Conservation (phyloP, 2,329 filamentous ascomycete species). For the Fusarium mexicanum region DNA sequence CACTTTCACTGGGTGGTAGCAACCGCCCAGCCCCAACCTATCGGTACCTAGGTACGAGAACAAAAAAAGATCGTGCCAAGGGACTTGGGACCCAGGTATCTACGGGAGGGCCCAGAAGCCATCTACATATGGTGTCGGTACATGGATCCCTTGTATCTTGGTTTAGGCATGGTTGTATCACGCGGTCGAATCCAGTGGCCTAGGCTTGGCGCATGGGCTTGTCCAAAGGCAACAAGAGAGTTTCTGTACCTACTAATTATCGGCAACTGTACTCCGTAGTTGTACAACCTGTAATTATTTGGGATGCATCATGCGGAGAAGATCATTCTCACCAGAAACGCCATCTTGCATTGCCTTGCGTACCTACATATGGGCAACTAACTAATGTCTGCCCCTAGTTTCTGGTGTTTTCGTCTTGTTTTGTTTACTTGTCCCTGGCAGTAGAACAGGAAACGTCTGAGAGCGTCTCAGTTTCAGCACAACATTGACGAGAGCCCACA, state of each 20-base stretch:
- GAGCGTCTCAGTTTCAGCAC: constrained; percentile 26
- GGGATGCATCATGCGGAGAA: constrained; percentile 3
- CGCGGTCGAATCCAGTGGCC: constrained; percentile 16
- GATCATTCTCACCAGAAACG: constrained; percentile 1
- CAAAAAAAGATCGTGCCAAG: constrained; percentile 1
- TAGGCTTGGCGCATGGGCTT: constrained; percentile 23
- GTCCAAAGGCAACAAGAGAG: background rate
- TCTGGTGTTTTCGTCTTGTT: constrained; percentile 4
- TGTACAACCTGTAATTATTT: background rate
- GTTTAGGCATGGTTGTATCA: constrained; percentile 4
- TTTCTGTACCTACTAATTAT: background rate
- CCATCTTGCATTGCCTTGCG: background rate
- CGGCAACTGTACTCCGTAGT: background rate
- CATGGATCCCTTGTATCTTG: background rate
- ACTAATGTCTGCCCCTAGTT: background rate
- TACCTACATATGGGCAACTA: background rate
- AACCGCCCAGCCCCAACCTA: constrained; percentile 13
- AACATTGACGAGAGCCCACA: background rate
- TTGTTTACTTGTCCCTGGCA: constrained; percentile 15
- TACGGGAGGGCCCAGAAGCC: background rate
- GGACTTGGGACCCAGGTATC: constrained; percentile 10
- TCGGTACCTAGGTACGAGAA: constrained; percentile 12
- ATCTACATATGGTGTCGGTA: background rate
- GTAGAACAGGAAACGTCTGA: constrained; percentile 10
- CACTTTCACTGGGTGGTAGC: constrained; percentile 19